These are phyloP conservation scores for Diaporthe capsici DNA, from an alignment of 2,329 filamentous ascomycete species.

Conservation along the genomic window DNA sequence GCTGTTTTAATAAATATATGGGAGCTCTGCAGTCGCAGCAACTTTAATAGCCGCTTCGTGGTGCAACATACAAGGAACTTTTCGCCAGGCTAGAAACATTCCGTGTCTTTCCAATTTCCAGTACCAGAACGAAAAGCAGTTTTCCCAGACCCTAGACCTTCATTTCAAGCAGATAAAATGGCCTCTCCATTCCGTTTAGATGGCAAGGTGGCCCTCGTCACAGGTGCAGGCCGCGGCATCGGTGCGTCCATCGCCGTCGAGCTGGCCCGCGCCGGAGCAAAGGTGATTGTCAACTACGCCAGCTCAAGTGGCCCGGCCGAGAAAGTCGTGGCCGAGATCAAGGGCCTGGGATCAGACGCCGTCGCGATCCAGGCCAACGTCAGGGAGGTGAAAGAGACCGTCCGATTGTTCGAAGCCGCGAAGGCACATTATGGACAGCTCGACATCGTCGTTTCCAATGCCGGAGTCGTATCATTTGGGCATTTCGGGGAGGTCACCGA, in stretches of 20 bases:
- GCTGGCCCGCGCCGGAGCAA: slow-evolving; percentile 75
- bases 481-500: slow-evolving; percentile 77
- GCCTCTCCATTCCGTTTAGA: slow-evolving; percentile 1
- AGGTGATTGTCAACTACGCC: slow-evolving; percentile 77
- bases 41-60: too few relatives aligned
- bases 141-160: background rate
- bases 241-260: slow-evolving; percentile 76
- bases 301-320: slow-evolving; percentile 75
- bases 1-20: slow-evolving; percentile 1
- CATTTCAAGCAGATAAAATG: background rate
- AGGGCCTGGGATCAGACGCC: slow-evolving; percentile 73
- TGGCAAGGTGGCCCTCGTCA: background rate
- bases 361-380: slow-evolving; percentile 79
- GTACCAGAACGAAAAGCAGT: too few relatives aligned
- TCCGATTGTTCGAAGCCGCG: slow-evolving; percentile 73
- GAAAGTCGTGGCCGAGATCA: slow-evolving; percentile 75
- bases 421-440: slow-evolving; percentile 75
- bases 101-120: background rate
- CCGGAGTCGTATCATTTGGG: slow-evolving; percentile 77
- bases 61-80: background rate
- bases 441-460: slow-evolving; percentile 80
- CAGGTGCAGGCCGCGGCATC: slow-evolving; percentile 69
- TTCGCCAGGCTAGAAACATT: background rate
- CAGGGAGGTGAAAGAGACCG: slow-evolving; percentile 73
- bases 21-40: background rate